Base-by-base conservation (phyloP, 352 stramenopile species). In the Phytophthora uliginosa region DNA sequence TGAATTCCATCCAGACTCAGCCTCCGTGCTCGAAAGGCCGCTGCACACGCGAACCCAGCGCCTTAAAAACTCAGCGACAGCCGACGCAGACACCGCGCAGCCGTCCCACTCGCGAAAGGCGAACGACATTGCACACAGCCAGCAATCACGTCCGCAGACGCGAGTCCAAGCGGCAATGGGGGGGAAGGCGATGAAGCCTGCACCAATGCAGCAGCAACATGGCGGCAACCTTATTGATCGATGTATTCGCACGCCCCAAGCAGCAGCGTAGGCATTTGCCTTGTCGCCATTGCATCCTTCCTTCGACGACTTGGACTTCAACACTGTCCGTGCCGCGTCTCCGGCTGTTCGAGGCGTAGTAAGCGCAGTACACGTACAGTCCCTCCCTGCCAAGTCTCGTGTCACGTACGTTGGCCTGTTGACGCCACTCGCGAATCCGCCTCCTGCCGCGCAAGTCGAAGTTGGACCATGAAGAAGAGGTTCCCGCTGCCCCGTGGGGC, bases 401-500 rank as follows among this genome's bases (percentile, higher is more conserved):
- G 36, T 45, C 36, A 45, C 6, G 38, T 18, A n/a, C n/a, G n/a
- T n/a, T n/a, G n/a, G n/a, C n/a, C n/a, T n/a, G n/a, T 65, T 74
- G 67, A 74, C 47, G 54, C 42, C 65, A 73, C 66, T 73, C 28
- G 33, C 55, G 33, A 59, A 63, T 59, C 68, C 22, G 59, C 64
- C 42, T 47, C 7, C 62, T 51, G 24, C 13, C 58, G 24, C 47
- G 28, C 61, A 72, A 40, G 50, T 48, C 40, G 57, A 52, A 51
- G 42, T 28, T n/a, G 38, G 38, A 24, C 42, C 33, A 61, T 71
- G 62, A 59, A 18, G 69, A 81, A 79, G 38, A 45, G 13, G 66
- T 83, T 83, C 54, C 76, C 76, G 26, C 63, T 83, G 34, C 3
- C 70, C 6, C 58, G 33, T 15, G 63, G 73, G 33, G 61, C 64